phyloP scores from a whole-genome alignment of 2,329 filamentous ascomycete species.

The Ophiocordyceps australis region DNA sequence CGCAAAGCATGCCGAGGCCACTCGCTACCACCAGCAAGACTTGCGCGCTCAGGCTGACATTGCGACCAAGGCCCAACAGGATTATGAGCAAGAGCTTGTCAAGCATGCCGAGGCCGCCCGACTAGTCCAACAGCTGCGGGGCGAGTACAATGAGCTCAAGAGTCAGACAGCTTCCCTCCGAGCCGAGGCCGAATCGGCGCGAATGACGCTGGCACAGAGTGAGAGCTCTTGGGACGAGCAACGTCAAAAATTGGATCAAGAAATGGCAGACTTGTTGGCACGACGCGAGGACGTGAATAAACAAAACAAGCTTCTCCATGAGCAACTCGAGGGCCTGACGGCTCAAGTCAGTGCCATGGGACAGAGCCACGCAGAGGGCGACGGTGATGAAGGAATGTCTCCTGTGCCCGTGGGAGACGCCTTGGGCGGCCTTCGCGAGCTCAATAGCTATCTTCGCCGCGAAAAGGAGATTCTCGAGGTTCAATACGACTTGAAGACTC shows the following conservation, averaged over 20 bases:
- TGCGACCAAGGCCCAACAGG: conserved; percentile 79
- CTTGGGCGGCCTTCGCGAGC: conserved; percentile 65
- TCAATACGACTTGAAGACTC: conserved; percentile 77
- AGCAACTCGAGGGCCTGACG: conserved; percentile 72
- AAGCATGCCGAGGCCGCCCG: conserved; percentile 95
- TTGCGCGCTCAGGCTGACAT: conserved; percentile 88
- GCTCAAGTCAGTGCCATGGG: conserved; percentile 66
- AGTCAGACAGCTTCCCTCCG: conserved; percentile 57
- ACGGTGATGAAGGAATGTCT: conserved; percentile 33
- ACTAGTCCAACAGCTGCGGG: conserved; percentile 58
- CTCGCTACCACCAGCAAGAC: conserved; percentile 77
- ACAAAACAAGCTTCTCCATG: conserved; percentile 80
- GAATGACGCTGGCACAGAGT: conserved; percentile 58
- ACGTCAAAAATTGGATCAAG: conserved; percentile 63
- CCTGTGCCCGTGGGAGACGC: conserved; percentile 36
- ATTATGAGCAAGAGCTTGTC: conserved; percentile 85
- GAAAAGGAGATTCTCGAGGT: conserved; percentile 98
- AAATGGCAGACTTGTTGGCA: conserved; percentile 60
- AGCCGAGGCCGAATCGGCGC: conserved; percentile 73
- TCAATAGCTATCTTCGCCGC: conserved; percentile 77
- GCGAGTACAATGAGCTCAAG: conserved; percentile 67
- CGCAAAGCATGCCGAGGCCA: conserved; percentile 60
- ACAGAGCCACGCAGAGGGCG: conserved; percentile 44
- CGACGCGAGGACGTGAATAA: conserved; percentile 70
- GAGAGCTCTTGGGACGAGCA: conserved; percentile 81